These are phyloP conservation scores for Phytophthora ohioensis DNA, from an alignment of 352 stramenopile genomes.

Conservation along the genomic window DNA sequence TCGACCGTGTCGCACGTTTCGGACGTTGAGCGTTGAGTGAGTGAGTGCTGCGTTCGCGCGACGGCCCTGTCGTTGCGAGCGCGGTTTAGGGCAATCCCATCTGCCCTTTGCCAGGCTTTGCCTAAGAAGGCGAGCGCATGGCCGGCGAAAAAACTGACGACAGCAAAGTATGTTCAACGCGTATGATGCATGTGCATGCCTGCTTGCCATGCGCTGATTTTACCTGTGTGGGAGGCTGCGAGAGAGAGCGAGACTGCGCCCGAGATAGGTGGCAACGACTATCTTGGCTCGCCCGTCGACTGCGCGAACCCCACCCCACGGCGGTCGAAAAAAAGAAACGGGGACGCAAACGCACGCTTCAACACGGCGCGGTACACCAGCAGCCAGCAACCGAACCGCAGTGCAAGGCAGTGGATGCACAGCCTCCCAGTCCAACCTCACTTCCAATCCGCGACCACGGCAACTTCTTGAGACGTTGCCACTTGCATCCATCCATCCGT, in stretches of 20 bases:
- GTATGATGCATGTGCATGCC: conserved; percentile 19
- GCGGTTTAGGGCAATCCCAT: conserved; percentile 28
- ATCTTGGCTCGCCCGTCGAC: not conserved
- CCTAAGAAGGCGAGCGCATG: conserved; percentile 27
- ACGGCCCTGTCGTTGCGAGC: conserved; percentile 31
- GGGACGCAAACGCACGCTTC: conserved; percentile 30
- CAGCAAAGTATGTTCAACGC: conserved; percentile 32
- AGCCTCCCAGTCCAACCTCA: conserved; percentile 21
- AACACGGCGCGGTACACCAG: conserved; percentile 35
- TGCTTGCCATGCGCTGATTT: conserved; percentile 28
- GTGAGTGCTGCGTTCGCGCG: not conserved
- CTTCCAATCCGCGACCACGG: conserved; percentile 32
- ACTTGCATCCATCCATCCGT: conserved; percentile 2
- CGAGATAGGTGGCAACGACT: conserved; percentile 30
- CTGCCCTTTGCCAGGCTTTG: conserved; percentile 32
- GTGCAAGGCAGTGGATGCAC: conserved; percentile 27
- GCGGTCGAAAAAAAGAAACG: conserved; percentile 51
- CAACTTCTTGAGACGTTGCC: not conserved
- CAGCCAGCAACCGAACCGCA: conserved; percentile 47
- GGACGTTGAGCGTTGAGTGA: not conserved
- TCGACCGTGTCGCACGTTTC: conserved; percentile 34
- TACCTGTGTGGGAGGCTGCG: conserved; percentile 46
- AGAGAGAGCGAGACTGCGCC: conserved; percentile 33
- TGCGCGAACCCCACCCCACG: conserved; percentile 34
- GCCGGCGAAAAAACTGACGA: conserved; percentile 42